These are phyloP conservation scores for Pichiaceae sp. DNA, from an alignment of 1,139 yeast genomes.

Conservation along the genomic window DNA sequence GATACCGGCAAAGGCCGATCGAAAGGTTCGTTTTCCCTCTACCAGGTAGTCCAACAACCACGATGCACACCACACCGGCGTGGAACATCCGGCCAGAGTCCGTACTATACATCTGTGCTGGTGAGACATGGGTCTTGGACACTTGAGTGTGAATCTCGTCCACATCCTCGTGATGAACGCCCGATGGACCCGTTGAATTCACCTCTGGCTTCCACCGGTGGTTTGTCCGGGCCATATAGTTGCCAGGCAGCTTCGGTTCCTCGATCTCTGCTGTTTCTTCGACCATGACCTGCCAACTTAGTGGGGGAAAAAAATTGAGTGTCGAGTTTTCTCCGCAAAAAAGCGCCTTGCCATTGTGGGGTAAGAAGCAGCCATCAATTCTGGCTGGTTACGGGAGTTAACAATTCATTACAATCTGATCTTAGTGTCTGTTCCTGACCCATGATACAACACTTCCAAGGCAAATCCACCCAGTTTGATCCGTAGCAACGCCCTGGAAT, in stretches of 20 bases:
- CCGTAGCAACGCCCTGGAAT: constrained; percentile 34
- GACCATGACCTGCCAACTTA: too few relatives aligned
- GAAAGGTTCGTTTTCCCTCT: constrained; percentile 93
- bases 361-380: too few relatives aligned
- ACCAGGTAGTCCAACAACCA: constrained; percentile 90
- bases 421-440: constrained; percentile 33
- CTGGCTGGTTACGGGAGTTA: too few relatives aligned
- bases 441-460: constrained; percentile 35
- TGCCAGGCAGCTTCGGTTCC: constrained; percentile 33
- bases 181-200: neutral
- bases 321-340: too few relatives aligned
- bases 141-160: constrained; percentile 51
- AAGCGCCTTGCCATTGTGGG: too few relatives aligned
- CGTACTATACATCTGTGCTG: constrained; percentile 87
- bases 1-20: constrained; percentile 81
- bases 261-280: constrained; percentile 25
- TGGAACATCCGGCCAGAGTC: constrained; percentile 87
- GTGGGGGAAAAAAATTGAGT: neutral
- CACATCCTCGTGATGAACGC: constrained; percentile 15
- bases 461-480: constrained; percentile 31
- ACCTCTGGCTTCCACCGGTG: constrained; percentile 32
- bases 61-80: constrained; percentile 89
- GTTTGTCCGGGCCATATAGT: constrained; percentile 41
- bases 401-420: constrained; percentile 34
- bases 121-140: constrained; percentile 47